Base-by-base conservation (phyloP, 106 monocot genomes). In the Chionographis japonica region DNA sequence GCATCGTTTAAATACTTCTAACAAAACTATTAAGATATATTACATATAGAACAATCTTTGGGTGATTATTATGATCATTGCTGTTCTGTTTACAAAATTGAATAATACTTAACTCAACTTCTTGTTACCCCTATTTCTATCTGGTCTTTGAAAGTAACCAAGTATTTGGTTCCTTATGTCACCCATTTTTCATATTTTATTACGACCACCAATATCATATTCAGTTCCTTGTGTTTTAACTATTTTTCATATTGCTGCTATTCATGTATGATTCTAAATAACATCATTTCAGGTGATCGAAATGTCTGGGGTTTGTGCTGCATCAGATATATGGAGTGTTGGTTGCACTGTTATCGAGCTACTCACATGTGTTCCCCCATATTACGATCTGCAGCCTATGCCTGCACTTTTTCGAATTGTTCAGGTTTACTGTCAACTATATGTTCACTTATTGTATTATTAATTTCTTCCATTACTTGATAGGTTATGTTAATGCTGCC, bases 281-380 rank as follows among this genome's bases (percentile, higher is more conserved):
- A 10, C 61, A 5, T 61, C 11, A 20, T 57, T 16, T 54, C 68
- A 97, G 95, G 95, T 97, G 14, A 97, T 97, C 76, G 95, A 92
- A 66, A 89, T 97, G 95, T 89, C 95, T 71, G 95, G 95, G 51
- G 95, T 97, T 58, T 92, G 88, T 76, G 95, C 95, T 74, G 95
- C 95, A 75, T 97, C 95, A 63, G 95, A 97, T 71, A 92, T 97
- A 67, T 97, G 95, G 95, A 97, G 95, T 80, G 95, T 97, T 81
- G 95, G 95, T 18, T 95, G 95, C 82, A 97, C 95, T 55, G 95
- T 97, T 14, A 97, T 97, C 67, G 95, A 97, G 68, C 72, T 97
- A 69, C 86, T 97, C 55, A 97, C 95, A 56, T 97, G 95, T 70
- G 92, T 92, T 43, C 95, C 95, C 2, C 95, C 95, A 60, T 97